Evolutionary conservation across 257 asterid genomes (phyloP), one percentile per base, ranked within the genome.

Genomic region (Plantago major): DNA sequence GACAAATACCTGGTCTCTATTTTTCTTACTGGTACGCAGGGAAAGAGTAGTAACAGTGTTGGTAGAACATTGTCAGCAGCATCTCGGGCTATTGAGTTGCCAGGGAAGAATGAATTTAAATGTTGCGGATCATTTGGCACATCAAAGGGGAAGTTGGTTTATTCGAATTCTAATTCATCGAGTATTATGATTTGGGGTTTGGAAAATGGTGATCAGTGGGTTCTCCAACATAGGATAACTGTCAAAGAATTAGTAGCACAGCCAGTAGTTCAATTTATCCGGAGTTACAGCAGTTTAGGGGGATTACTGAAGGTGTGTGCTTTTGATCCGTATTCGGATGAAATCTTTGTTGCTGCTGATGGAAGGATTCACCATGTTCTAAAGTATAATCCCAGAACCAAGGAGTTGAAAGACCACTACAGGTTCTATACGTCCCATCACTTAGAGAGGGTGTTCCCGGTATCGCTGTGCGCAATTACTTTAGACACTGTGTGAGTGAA

Each of bases 381-480:
- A 17, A 17, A 49, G 55, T 49, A 10, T 17, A 49, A 49, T 49
- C 28, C 55, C 55, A 49, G 55, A 49, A 49, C 55, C 55, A 49
- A 17, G 55, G 28, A 49, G 10, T 4, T 49, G 30, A 49, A 1
- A 15, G 55, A 5, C 9, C 30, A 7, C 12, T 22, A 26, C 11
- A 3, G 0, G 26, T 16, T 49, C 12, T 5, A 6, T 49, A n/a
- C 12, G 28, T 0, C 11, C 28, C 26, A 11, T 3, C 55, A 12
- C 11, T 5, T 49, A 26, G 9, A 15, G n/a, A 49, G 15, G n/a
- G 19, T 49, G 52, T 46, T 9, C 52, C 18, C 52, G 19, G 52
- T 46, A 3, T 46, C 52, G 16, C 16, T 15, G 3, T 46, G 52
- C 13, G 18, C 19, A 14, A 16, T 46, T 46, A 46, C 13, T 46